Evolutionary conservation across 2,329 filamentous ascomycete genomes (phyloP), one percentile per base, ranked within the genome.

Genomic region (Cladosporium velox): DNA sequence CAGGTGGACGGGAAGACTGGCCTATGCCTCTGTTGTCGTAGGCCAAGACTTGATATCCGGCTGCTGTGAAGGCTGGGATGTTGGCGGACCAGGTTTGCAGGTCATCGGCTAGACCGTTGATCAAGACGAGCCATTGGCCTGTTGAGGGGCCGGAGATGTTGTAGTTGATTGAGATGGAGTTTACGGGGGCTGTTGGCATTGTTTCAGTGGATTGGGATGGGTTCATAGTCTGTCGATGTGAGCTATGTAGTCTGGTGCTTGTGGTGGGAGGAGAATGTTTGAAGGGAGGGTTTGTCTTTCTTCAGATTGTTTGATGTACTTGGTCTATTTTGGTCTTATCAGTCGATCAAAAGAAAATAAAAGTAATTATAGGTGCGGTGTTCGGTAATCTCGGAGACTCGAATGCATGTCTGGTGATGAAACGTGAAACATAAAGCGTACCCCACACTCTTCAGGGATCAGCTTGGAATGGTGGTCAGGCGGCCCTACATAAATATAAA

Each of bases 1-100:
- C 70, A 26, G 38, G 38, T 7, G 70, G 70, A 24, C 61, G 24
- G 15, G 67, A 67, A 24, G 65, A 59, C 24, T 66, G 62, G 52
- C 71, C 71, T 11, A 73, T 71, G 15, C 71, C 71, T 61, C 69
- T 64, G 59, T 73, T 73, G 67, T 73, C 71, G 65, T 69, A 73
- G 64, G 66, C 54, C 18, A 73, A 66, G 41, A 70, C 64, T 7
- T 51, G 47, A 34, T 67, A 72, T 55, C 70, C 69, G 44, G 68
- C 65, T 28, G 58, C 41, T 8, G 67, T 64, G 47, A 70, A 65
- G 38, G 70, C 65, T 21, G 69, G 65, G 34, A 69, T 60, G 62
- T 72, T 67, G 59, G 59, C 34, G 34, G 60, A 55, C 71, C 70
- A 72, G 15, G 71, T 69, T 63, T 59, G 24, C 18, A 69, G 65